Evolutionary conservation across 345 rosid species (phyloP), one percentile per base, ranked within the genome.

Genomic region (Eucalyptus polyanthemos): DNA sequence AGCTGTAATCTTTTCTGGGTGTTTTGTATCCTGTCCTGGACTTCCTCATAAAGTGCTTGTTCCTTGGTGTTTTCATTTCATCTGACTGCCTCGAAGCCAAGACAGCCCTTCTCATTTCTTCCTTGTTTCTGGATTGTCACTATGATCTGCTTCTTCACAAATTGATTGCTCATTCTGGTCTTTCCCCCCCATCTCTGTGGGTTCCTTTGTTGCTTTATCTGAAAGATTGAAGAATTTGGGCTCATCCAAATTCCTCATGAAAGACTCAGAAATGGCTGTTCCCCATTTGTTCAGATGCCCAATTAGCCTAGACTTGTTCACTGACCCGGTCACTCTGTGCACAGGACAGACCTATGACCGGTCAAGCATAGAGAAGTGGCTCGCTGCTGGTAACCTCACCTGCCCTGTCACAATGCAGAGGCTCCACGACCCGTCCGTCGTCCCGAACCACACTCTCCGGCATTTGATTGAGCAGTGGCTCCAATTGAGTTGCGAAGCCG

Each of bases 381-480:
- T 95, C 22, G 91, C 95, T 15, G 90, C 93, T 1, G 97, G 97
- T 51, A 94, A 95, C 89, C 92, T 93, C 80, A 94, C 95, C 16
- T 95, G 97, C 89, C 97, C 97, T 58, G 94, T 95, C 54, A 95
- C 97, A 93, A 95, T 95, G 97, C 96, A 94, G 92, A 94, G 90
- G 89, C 96, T 95, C 58, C 94, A 93, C 24, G 94, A 95, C 90
- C 90, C 90, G 14, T 91, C 95, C 90, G 42, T 95, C 9, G 94
- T 95, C 89, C 97, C 97, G 6, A 95, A 95, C 89, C 94, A 94
- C 89, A 94, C 94, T 67, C 96, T 95, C 87, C 95, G 93, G 14
- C 95, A 94, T 88, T 90, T 95, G 91, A 95, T 95, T 62, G 89
- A 94, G 80, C 94, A 93, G 76, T 95, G 97, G 97, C 91, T 89